Percentiles rank a stretch among this genome's conserved stretches.
These are phyloP conservation scores for Sarocladium oryzae DNA, from an alignment of 2,329 filamentous ascomycete genomes.

Conservation along the genomic window DNA sequence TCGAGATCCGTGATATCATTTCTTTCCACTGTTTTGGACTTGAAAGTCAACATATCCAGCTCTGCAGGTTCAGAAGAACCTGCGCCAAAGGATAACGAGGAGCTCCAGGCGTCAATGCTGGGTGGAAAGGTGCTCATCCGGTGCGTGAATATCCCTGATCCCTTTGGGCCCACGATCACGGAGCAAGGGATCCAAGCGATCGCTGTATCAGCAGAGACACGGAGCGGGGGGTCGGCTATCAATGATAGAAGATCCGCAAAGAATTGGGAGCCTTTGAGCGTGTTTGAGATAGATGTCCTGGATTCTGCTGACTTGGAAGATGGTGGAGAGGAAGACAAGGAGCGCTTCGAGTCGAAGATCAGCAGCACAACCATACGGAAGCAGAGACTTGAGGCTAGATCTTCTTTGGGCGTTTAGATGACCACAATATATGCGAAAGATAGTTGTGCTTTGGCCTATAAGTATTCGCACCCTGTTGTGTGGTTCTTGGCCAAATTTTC, in stretches of 20 bases:
- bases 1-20: slow-evolving; percentile 66
- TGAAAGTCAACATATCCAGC: slow-evolving; percentile 23
- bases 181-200: slow-evolving; percentile 72
- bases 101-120: slow-evolving; percentile 46
- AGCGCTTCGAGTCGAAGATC: slow-evolving; percentile 74
- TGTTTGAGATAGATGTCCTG: slow-evolving; percentile 87
- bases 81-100: slow-evolving; percentile 15
- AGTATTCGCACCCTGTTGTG: too few relatives aligned
- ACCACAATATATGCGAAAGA: too few relatives aligned
- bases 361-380: slow-evolving; percentile 81
- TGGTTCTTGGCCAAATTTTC: too few relatives aligned
- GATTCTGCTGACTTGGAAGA: slow-evolving; percentile 49
- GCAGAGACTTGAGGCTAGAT: slow-evolving; percentile 32
- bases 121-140: slow-evolving; percentile 58
- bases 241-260: slow-evolving; percentile 74
- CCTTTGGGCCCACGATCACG: slow-evolving; percentile 85
- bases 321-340: slow-evolving; percentile 32
- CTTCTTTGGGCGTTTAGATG: not conserved
- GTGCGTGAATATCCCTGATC: slow-evolving; percentile 79
- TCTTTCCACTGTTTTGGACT: slow-evolving; percentile 55
- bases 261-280: slow-evolving; percentile 68
- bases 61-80: too few relatives aligned
- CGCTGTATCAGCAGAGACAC: slow-evolving; percentile 83
- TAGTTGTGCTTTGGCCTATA: too few relatives aligned
- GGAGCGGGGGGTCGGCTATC: slow-evolving; percentile 74